These are phyloP conservation scores for Zasmidium cellare DNA, from an alignment of 2,329 filamentous ascomycete species.

Conservation along the genomic window DNA sequence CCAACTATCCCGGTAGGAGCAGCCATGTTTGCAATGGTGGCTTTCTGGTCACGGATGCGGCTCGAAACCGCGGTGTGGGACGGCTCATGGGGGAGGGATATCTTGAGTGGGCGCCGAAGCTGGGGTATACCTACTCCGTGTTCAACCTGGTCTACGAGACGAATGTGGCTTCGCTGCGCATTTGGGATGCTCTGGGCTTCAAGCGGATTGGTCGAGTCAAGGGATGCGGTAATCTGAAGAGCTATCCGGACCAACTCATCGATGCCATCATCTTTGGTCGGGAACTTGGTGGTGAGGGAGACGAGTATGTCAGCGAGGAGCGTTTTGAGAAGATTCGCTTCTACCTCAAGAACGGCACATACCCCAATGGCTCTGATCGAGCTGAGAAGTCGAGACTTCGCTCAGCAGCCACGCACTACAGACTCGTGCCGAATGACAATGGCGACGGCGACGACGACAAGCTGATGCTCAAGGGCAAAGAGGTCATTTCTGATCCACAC, in stretches of 20 bases:
- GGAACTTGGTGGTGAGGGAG: constrained; percentile 61
- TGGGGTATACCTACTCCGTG: constrained; percentile 85
- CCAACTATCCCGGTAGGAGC: constrained; percentile 87
- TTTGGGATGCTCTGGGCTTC: constrained; percentile 91
- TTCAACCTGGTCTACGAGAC: constrained; percentile 96
- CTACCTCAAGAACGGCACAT: constrained; percentile 92
- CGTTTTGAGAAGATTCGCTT: constrained; percentile 98
- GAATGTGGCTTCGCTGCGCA: constrained; percentile 83
- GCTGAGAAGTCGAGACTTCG: constrained; percentile 93
- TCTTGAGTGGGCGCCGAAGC: constrained; percentile 54
- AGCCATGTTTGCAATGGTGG: constrained; percentile 80
- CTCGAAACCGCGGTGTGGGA: constrained; percentile 51
- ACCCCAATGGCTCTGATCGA: constrained; percentile 88
- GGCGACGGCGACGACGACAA: constrained; percentile 62
- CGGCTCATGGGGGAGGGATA: constrained; percentile 54
- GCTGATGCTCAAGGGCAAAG: constrained; percentile 96
- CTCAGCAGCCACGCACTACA: constrained; percentile 93
- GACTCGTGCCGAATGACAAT: constrained; percentile 59
- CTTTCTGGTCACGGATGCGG: constrained; percentile 51
- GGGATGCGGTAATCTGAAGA: constrained; percentile 51
- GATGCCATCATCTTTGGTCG: constrained; percentile 62
- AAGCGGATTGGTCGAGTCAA: constrained; percentile 83
- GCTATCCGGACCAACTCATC: constrained; percentile 46
- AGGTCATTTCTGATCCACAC: constrained; percentile 88
- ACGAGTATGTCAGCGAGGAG: constrained; percentile 88